A percentile compares a stretch with the other conserved stretches of the same genome.
Conservation (phyloP, 306 rosid species). For the Cicer bijugum region DNA sequence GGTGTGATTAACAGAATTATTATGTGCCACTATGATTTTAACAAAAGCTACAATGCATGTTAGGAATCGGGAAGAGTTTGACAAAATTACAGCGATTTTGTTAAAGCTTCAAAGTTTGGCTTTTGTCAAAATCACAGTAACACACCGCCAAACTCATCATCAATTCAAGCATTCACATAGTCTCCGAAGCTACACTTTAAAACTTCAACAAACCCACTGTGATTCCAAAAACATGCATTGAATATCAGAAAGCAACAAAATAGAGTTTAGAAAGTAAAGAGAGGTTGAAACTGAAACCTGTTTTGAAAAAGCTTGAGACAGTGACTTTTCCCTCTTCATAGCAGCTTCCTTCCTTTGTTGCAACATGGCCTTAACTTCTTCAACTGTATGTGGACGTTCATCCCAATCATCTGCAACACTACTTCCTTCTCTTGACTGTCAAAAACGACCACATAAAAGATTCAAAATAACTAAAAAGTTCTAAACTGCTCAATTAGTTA, state of each 20-base stretch:
- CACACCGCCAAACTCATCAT: not conserved
- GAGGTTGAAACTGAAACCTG: slow-evolving; percentile 59
- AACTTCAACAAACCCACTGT: not conserved
- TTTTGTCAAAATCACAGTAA: not conserved
- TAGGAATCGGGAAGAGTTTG: not conserved
- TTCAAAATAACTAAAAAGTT: slow-evolving; percentile 28
- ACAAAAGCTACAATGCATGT: not conserved
- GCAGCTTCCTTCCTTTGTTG: slow-evolving; percentile 80
- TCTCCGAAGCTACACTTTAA: not conserved
- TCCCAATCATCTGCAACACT: slow-evolving; percentile 92
- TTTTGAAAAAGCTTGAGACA: slow-evolving; percentile 82
- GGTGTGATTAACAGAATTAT: too few relatives aligned
- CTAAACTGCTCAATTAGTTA: slow-evolving; percentile 21
- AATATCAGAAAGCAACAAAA: not conserved
- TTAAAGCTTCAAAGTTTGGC: not conserved
- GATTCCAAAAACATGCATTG: not conserved
- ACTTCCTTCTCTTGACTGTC: slow-evolving; percentile 83
- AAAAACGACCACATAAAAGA: slow-evolving; percentile 27
- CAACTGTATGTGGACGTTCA: slow-evolving; percentile 82
- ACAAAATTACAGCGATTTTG: not conserved
- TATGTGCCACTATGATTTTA: too few relatives aligned
- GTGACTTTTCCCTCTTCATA: slow-evolving; percentile 72
- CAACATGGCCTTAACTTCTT: slow-evolving; percentile 94
- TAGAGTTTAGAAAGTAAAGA: not conserved
- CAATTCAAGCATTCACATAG: not conserved